Conservation (phyloP, 768 basidiomycete genomes). For the Xerocomellus dryophilus region DNA sequence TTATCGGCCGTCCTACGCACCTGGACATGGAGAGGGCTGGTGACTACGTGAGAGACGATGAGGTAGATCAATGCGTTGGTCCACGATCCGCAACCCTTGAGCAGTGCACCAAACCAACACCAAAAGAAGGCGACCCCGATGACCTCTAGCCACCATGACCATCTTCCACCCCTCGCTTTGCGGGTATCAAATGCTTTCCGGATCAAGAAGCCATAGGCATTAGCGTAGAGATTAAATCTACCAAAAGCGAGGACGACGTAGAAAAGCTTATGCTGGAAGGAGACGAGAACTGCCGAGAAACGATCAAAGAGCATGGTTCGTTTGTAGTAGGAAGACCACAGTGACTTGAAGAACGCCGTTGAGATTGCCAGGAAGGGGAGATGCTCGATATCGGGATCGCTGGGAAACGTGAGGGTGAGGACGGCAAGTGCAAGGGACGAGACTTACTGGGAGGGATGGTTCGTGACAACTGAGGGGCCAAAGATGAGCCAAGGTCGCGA, state of each 20-base stretch:
- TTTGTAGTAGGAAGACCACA: constrained; percentile 96
- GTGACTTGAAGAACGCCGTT: constrained; percentile 75
- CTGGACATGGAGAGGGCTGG: constrained; percentile 94
- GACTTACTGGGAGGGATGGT: constrained; percentile 90
- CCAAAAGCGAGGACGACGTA: constrained; percentile 88
- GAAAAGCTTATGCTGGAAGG: constrained; percentile 88
- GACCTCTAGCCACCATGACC: constrained; percentile 79
- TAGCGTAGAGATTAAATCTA: constrained; percentile 91
- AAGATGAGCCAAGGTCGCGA: constrained; percentile 4
- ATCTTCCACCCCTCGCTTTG: constrained; percentile 64
- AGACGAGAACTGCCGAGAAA: constrained; percentile 60
- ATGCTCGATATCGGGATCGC: constrained; percentile 83
- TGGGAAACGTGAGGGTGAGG: constrained; percentile 29
- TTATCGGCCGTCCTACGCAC: constrained; percentile 40
- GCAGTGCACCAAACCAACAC: constrained; percentile 76
- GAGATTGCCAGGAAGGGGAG: constrained; percentile 95
- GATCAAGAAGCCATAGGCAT: constrained; percentile 76
- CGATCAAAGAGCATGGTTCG: constrained; percentile 78
- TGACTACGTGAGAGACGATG: constrained; percentile 77
- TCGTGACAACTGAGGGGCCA: constrained; percentile 75
- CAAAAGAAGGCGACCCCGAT: constrained; percentile 78
- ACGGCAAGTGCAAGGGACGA: background rate
- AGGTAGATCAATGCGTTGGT: constrained; percentile 67
- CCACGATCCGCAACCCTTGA: constrained; percentile 73
- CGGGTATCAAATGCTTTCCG: constrained; percentile 61